Evolutionary conservation across 1,139 yeast species (phyloP).

Genomic region (Hanseniaspora gamundiae): DNA sequence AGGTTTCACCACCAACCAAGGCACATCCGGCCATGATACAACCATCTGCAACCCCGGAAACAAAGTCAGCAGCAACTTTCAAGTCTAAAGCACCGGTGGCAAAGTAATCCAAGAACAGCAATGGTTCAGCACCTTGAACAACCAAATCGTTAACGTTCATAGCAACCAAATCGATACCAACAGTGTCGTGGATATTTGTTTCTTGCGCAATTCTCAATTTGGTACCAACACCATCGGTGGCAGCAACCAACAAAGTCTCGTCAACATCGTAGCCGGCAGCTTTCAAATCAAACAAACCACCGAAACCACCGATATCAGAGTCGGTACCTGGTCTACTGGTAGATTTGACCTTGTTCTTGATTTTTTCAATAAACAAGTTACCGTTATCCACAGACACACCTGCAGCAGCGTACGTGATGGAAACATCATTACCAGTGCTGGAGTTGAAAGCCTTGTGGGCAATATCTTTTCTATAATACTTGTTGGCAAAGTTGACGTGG

Average conservation of each 20-base stretch:
- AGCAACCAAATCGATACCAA: conserved; percentile 96
- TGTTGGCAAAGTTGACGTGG: conserved; percentile 55
- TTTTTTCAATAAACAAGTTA: conserved; percentile 75
- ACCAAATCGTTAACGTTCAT: conserved; percentile 97
- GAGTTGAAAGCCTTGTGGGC: conserved; percentile 90
- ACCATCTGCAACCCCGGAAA: conserved; percentile 92
- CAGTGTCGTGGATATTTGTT: conserved; percentile 81
- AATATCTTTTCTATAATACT: conserved; percentile 83
- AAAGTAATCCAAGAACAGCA: conserved; percentile 89
- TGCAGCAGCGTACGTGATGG: conserved; percentile 79
- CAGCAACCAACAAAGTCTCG: conserved; percentile 81
- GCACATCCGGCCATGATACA: conserved; percentile 96
- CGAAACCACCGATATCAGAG: conserved; percentile 97
- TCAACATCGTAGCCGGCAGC: conserved; percentile 69
- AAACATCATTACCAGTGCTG: conserved; percentile 26
- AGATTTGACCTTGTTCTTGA: conserved; percentile 85
- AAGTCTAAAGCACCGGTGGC: conserved; percentile 90
- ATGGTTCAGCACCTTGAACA: conserved; percentile 98
- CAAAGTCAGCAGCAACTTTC: conserved; percentile 75
- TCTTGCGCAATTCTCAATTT: conserved; percentile 91
- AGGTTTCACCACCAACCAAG: conserved; percentile 96
- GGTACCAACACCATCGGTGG: conserved; percentile 99
- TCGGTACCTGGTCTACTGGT: conserved; percentile 95
- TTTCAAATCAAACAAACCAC: conserved; percentile 86
- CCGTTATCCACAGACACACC: conserved; percentile 98